These are phyloP conservation scores for Sextonia rubra DNA, from an alignment of 164 flowering plant genomes.

Conservation along the genomic window DNA sequence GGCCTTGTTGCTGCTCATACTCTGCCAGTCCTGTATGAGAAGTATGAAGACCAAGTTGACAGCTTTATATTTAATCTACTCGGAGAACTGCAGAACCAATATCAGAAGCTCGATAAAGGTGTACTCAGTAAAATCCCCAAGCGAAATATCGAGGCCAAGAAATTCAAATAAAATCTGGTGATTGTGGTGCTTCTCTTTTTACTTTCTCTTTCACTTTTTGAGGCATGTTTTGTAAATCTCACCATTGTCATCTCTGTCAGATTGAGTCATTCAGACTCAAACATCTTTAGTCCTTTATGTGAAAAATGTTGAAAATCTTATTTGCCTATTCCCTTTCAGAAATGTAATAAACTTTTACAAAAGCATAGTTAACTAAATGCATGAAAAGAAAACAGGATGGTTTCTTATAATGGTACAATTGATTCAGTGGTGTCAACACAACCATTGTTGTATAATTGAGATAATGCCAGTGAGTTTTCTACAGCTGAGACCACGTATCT, in stretches of 20 bases:
- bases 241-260: no score
- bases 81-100: slow-evolving; percentile 48
- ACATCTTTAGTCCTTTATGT: not conserved
- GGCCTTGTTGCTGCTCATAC: slow-evolving; percentile 94
- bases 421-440: no score
- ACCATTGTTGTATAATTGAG: no score
- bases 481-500: no score
- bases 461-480: no score
- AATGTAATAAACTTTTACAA: no score
- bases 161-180: slow-evolving; percentile 35
- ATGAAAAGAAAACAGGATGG: no score
- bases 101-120: slow-evolving; percentile 54
- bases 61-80: slow-evolving; percentile 38
- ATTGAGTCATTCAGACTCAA: not conserved
- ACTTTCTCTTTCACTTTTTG: not conserved
- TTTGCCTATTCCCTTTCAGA: no score
- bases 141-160: slow-evolving; percentile 43
- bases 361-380: no score
- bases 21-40: slow-evolving; percentile 86
- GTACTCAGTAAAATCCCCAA: slow-evolving; percentile 68
- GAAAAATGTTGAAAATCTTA: not conserved
- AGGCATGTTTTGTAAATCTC: no score
- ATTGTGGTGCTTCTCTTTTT: not conserved
- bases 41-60: slow-evolving; percentile 78
- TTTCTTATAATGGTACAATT: no score